Percentiles rank a stretch among this genome's conserved stretches.
Conservation (phyloP, 208 protist genomes). For the Tritrichomonas foetus region DNA sequence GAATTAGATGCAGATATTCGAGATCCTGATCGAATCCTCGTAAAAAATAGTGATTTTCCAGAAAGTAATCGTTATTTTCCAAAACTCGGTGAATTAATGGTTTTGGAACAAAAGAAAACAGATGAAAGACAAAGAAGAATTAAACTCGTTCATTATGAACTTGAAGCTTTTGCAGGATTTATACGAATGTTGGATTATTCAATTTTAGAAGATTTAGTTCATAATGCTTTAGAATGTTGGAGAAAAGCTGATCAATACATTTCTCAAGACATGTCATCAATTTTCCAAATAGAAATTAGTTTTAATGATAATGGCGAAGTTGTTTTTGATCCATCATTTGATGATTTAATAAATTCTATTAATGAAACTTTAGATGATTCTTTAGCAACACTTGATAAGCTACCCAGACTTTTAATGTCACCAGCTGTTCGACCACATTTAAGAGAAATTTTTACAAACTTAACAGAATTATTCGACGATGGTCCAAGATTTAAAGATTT, state of each 20-base stretch:
- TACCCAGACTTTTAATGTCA: neutral
- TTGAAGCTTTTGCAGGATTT: neutral
- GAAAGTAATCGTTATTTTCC: neutral
- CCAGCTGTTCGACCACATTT: neutral
- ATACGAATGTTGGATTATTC: neutral
- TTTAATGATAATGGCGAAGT: neutral
- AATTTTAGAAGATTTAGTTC: neutral
- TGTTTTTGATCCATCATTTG: neutral
- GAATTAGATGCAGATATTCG: neutral
- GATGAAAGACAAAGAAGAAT: neutral
- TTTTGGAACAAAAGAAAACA: neutral
- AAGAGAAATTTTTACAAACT: neutral
- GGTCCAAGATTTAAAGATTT: slow-evolving; percentile 23
- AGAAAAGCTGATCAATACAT: neutral
- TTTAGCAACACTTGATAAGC: neutral
- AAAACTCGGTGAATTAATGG: neutral
- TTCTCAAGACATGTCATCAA: neutral
- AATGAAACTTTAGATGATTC: neutral
- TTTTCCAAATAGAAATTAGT: slow-evolving; percentile 1
- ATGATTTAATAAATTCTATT: neutral
- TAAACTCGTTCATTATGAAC: neutral
- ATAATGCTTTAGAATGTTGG: neutral
- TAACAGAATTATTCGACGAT: neutral
- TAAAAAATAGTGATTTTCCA: neutral
- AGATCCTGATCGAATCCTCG: neutral